phyloP scores from a whole-genome alignment of 2,329 filamentous ascomycete species.

The Talaromyces piceae region DNA sequence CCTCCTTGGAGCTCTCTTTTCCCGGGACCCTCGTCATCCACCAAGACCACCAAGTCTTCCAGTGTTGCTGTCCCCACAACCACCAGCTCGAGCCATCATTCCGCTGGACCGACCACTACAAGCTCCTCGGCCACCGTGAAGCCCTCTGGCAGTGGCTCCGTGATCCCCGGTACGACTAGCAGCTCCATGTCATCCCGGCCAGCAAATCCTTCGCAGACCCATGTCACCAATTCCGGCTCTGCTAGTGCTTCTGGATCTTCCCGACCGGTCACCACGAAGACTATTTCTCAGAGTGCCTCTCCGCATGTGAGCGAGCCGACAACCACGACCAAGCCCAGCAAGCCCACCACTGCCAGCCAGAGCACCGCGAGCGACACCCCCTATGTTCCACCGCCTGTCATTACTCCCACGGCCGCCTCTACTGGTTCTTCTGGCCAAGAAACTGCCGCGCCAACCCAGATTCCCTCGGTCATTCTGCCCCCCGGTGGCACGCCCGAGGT shows the following conservation, averaged over 20 bases:
- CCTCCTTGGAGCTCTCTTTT: slow-evolving; percentile 8
- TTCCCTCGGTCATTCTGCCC: slow-evolving; percentile 71
- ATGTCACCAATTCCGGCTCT: background rate
- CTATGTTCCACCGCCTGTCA: slow-evolving; percentile 16
- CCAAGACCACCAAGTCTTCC: slow-evolving; percentile 10
- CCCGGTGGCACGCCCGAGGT: slow-evolving; percentile 49
- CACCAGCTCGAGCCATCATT: slow-evolving; percentile 4
- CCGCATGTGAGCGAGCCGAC: slow-evolving; percentile 12
- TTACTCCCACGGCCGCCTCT: slow-evolving; percentile 17
- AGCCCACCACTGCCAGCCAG: slow-evolving; percentile 1
- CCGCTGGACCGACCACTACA: background rate
- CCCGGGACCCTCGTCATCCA: slow-evolving; percentile 5
- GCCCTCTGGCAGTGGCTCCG: background rate
- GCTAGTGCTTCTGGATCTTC: background rate
- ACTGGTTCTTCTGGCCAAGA: slow-evolving; percentile 30
- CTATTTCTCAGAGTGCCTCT: slow-evolving; percentile 1
- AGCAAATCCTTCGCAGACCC: background rate
- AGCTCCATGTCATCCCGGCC: background rate
- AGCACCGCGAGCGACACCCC: slow-evolving; percentile 11
- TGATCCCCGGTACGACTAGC: background rate
- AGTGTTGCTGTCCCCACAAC: slow-evolving; percentile 6
- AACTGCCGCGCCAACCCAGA: slow-evolving; percentile 49
- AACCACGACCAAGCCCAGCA: background rate
- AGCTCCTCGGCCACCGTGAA: background rate
- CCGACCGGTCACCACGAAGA: background rate